Percentiles rank a stretch among this genome's conserved stretches.
Evolutionary conservation across 257 asterid genomes (phyloP).

Genomic region (Primulina huaijiensis): DNA sequence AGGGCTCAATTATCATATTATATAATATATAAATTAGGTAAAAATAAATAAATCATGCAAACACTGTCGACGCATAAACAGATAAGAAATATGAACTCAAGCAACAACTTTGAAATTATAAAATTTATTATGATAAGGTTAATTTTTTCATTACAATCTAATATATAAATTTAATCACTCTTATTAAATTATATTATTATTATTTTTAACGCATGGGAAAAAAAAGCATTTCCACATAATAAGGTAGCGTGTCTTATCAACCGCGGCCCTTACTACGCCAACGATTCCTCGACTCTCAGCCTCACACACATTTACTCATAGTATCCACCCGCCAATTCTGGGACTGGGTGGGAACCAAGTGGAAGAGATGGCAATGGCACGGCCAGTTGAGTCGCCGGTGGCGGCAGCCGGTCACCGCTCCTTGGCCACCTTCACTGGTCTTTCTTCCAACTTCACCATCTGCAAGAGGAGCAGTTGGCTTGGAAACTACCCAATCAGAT

Average conservation of each 20-base stretch:
- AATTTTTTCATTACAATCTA: too few relatives aligned
- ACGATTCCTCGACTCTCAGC: not conserved
- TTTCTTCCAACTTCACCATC: conserved; percentile 17
- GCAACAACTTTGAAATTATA: too few relatives aligned
- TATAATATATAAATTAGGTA: too few relatives aligned
- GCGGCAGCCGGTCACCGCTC: conserved; percentile 26
- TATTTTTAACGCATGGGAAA: too few relatives aligned
- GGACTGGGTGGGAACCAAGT: not conserved
- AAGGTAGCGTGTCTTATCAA: not conserved
- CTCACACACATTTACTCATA: not conserved
- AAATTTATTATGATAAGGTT: too few relatives aligned
- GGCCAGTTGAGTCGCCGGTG: conserved; percentile 19
- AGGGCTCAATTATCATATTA: too few relatives aligned
- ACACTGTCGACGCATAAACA: too few relatives aligned
- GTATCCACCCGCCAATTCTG: not conserved
- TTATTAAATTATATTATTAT: too few relatives aligned
- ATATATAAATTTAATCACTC: too few relatives aligned
- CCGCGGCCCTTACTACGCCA: not conserved
- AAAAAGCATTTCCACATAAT: too few relatives aligned
- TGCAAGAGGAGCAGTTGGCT: conserved; percentile 13
- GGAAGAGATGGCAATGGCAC: conserved; percentile 30
- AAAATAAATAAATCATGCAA: too few relatives aligned
- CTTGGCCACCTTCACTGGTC: conserved; percentile 22
- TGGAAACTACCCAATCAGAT: conserved; percentile 20
- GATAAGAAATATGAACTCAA: too few relatives aligned